These are phyloP conservation scores for Penicillium fuscoglaucum DNA, from an alignment of 2,329 filamentous ascomycete species.

Conservation along the genomic window DNA sequence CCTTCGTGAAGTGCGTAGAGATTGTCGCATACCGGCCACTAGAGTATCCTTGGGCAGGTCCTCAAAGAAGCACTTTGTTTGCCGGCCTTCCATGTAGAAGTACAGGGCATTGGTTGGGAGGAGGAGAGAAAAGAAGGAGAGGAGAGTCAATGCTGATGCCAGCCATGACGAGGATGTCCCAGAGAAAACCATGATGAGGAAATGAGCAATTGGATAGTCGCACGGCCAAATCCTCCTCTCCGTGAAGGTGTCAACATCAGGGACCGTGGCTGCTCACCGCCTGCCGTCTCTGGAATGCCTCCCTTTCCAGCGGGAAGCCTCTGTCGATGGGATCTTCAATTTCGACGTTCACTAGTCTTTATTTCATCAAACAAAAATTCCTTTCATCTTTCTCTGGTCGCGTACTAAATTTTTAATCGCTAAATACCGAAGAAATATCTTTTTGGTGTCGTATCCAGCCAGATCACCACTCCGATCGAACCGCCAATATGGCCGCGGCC, in stretches of 20 bases:
- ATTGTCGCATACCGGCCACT: conserved; percentile 68
- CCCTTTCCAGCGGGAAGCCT: conserved; percentile 28
- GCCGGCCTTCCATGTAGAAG: conserved; percentile 87
- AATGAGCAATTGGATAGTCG: conserved; percentile 19
- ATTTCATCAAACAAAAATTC: conserved; percentile 15
- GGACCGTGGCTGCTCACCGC: conserved; percentile 26
- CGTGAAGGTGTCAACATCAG: conserved; percentile 28
- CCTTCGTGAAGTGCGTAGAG: not conserved
- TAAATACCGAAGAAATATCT: not conserved
- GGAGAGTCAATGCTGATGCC: conserved; percentile 55
- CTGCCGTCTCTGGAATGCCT: conserved; percentile 19
- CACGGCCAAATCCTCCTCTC: conserved; percentile 11
- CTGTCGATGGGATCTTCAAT: conserved; percentile 16
- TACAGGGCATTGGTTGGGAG: conserved; percentile 77
- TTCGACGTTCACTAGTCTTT: conserved; percentile 2
- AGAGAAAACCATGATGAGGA: conserved; percentile 37
- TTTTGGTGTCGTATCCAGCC: not conserved
- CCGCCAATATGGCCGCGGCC: conserved; percentile 65
- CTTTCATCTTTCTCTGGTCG: conserved; percentile 6
- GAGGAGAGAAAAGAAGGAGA: conserved; percentile 63
- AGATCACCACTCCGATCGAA: conserved; percentile 6
- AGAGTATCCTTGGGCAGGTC: conserved; percentile 96
- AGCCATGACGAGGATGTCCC: conserved; percentile 42
- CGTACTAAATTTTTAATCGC: not conserved
- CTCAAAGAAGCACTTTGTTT: conserved; percentile 96